A percentile compares a stretch with the other conserved stretches of the same genome.
Conservation (phyloP, 495 filamentous ascomycete genomes). For the Glutinoglossum americanum region DNA sequence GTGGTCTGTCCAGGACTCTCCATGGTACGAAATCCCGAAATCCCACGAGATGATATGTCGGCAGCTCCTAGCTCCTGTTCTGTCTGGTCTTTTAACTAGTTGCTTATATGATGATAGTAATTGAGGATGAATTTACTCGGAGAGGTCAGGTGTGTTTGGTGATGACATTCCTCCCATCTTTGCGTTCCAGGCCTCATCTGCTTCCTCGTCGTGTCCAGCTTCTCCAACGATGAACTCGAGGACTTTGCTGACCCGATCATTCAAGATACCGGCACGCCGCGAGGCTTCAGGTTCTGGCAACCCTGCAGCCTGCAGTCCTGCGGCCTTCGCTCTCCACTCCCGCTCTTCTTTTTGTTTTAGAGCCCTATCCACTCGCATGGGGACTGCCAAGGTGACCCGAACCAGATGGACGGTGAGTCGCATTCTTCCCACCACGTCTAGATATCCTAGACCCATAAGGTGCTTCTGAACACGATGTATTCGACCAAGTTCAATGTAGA, state of each 20-base stretch:
- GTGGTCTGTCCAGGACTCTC: too few species aligned
- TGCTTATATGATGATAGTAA: too few species aligned
- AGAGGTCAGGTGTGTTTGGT: too few species aligned
- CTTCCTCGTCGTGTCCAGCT: slow-evolving; percentile 15
- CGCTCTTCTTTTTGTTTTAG: slow-evolving; percentile 19
- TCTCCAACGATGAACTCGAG: slow-evolving; percentile 21
- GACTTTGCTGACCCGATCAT: slow-evolving; percentile 18
- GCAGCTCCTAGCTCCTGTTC: too few species aligned
- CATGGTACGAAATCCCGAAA: too few species aligned
- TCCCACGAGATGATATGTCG: too few species aligned
- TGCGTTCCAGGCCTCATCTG: slow-evolving; percentile 14
- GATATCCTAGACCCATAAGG: slow-evolving; percentile 18
- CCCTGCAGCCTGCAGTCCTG: slow-evolving; percentile 16
- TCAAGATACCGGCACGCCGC: slow-evolving; percentile 15
- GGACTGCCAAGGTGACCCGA: slow-evolving; percentile 20
- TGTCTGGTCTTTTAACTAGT: too few species aligned
- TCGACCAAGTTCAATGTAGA: slow-evolving; percentile 21
- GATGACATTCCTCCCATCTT: too few species aligned
- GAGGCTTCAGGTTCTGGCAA: slow-evolving; percentile 2
- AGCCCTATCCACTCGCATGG: slow-evolving; percentile 22
- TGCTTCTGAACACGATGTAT: slow-evolving; percentile 21
- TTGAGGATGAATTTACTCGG: too few species aligned
- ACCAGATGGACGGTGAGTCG: slow-evolving; percentile 21
- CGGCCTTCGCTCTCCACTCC: slow-evolving; percentile 18
- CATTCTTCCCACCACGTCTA: slow-evolving; percentile 20